Evolutionary conservation across 2,329 filamentous ascomycete genomes (phyloP).

Genomic region (Knoxdaviesia proteae): DNA sequence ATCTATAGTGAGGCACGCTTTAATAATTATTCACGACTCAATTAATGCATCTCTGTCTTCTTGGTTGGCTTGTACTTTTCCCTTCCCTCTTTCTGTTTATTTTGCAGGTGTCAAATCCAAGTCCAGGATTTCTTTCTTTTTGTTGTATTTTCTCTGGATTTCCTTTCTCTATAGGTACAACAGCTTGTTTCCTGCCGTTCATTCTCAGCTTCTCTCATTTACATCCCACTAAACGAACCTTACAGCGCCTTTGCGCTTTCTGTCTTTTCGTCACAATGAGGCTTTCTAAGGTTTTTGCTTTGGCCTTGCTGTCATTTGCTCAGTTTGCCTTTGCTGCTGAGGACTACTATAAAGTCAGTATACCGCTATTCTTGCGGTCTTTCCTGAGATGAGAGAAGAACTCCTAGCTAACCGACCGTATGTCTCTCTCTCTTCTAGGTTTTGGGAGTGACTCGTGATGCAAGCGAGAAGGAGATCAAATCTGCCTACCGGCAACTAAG

Average conservation of each 20-base stretch:
- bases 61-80: neutral
- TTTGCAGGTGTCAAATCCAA: neutral
- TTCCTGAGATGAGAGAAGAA: neutral
- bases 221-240: neutral
- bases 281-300: constrained; percentile 17
- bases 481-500: constrained; percentile 77
- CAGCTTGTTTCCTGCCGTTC: neutral
- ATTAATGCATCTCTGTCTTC: too few relatives aligned
- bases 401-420: neutral
- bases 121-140: neutral
- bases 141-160: neutral
- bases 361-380: neutral
- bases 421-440: constrained; percentile 25
- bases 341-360: constrained; percentile 58
- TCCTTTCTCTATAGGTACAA: neutral
- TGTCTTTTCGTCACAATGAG: too few relatives aligned
- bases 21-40: too few relatives aligned
- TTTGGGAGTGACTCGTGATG: constrained; percentile 58
- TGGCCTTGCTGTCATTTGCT: constrained; percentile 29
- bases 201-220: neutral
- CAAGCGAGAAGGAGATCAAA: constrained; percentile 77
- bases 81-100: neutral
- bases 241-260: too few relatives aligned
- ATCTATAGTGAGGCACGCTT: too few relatives aligned
- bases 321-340: constrained; percentile 38